Base-by-base conservation (phyloP, 352 stramenopile genomes). In the Phytophthora tubulina region DNA sequence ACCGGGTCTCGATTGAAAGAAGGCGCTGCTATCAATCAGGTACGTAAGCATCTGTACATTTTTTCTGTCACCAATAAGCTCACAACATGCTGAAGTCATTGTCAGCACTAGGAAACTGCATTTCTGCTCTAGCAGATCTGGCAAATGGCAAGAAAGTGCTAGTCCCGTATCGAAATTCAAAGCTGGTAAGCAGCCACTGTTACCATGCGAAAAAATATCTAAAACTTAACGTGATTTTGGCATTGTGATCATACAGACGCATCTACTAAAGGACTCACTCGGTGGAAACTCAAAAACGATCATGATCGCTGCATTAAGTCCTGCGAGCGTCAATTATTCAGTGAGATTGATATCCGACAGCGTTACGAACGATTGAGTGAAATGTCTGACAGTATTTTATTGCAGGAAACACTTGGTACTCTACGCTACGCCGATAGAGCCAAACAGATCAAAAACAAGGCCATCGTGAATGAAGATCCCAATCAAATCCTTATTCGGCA, bases 371-470 rank as follows among this genome's bases (percentile, higher is more conserved):
- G 21, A 11, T 1, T 21, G 38, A 63, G 21, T 27, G 1, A 46
- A 27, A 21, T 50, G 49, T 68, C 48, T 69, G 42, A 6, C 6
- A 6, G 4, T 48, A 3, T 58, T 58, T 63, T 35, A 35, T 17
- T 42, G 49, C 60, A 97, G 79, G 93, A 98, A 86, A 98, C 92
- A 4, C 67, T 98, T 10, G 91, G 88, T 35, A 98, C 93, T 36
- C 64, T 98, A 13, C 81, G 92, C n/a, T 98, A 97, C 64, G 93
- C 93, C 0, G 90, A 97, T 64, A 79, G 92, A 46, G 93, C 93
- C 0, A 97, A 98, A 71, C 89, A 97, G 64, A 98, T 98, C 68
- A 97, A 97, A 64, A 98, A 98, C 73, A 91, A 98, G 60, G 93
- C 92, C 3, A 77, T 97, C 13, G 90, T 98, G 38, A 98, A 98